These are phyloP conservation scores for Exophiala viscosa DNA, from an alignment of 2,329 filamentous ascomycete genomes.

Conservation along the genomic window DNA sequence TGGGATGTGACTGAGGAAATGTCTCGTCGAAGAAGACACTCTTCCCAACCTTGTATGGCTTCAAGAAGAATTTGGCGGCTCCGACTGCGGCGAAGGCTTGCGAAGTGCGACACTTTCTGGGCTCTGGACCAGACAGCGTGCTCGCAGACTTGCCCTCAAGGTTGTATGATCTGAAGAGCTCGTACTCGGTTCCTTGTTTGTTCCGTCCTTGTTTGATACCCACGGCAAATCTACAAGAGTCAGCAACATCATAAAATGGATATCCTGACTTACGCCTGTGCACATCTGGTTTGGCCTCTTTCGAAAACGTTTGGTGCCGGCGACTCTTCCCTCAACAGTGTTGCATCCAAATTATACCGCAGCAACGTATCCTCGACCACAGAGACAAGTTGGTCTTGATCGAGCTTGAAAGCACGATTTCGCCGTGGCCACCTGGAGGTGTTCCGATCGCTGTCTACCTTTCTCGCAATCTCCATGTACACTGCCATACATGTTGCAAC, in stretches of 20 bases:
- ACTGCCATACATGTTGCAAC: constrained; percentile 16
- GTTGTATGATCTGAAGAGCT: constrained; percentile 16
- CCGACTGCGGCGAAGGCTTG: constrained; percentile 12
- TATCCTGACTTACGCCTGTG: constrained; percentile 8
- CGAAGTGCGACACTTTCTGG: constrained; percentile 2
- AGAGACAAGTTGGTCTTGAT: constrained; percentile 11
- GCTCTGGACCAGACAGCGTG: constrained; percentile 2
- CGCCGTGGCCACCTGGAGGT: background rate
- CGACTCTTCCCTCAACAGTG: background rate
- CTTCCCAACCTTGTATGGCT: constrained; percentile 7
- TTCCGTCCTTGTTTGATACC: constrained; percentile 4
- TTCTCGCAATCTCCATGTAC: constrained; percentile 22
- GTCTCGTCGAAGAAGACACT: constrained; percentile 13
- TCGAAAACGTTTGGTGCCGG: background rate
- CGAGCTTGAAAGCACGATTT: constrained; percentile 9
- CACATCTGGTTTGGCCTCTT: constrained; percentile 1
- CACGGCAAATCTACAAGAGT: constrained; percentile 14
- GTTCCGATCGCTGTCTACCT: constrained; percentile 1
- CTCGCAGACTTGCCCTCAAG: background rate
- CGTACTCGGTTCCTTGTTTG: background rate
- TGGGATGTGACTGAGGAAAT: constrained; percentile 17
- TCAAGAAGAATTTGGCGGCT: constrained; percentile 14
- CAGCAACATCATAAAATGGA: background rate
- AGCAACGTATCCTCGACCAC: constrained; percentile 10
- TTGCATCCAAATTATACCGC: constrained; percentile 8